phyloP scores from a whole-genome alignment of 768 basidiomycete genomes.

The Hypsizygus marmoreus region DNA sequence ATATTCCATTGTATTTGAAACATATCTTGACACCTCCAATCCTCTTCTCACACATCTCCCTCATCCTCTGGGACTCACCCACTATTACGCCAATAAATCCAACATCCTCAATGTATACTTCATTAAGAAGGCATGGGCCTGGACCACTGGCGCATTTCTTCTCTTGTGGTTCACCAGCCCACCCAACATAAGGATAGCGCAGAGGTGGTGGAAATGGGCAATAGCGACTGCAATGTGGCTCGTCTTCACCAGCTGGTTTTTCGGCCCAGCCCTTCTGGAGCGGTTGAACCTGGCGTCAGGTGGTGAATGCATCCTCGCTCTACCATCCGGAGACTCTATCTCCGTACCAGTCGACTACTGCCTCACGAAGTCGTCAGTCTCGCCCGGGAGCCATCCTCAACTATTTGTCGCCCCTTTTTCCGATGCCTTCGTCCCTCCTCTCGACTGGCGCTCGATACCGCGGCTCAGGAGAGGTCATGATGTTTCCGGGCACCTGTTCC shows the following conservation, averaged over 20 bases:
- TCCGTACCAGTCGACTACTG: slow-evolving; percentile 62
- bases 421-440: slow-evolving; percentile 33
- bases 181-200: slow-evolving; percentile 36
- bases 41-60: slow-evolving; percentile 68
- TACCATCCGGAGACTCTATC: slow-evolving; percentile 58
- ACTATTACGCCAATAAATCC: slow-evolving; percentile 80
- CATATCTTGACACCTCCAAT: slow-evolving; percentile 86
- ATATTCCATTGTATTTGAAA: slow-evolving; percentile 62
- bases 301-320: slow-evolving; percentile 70
- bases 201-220: slow-evolving; percentile 54
- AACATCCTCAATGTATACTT: slow-evolving; percentile 84
- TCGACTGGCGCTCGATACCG: slow-evolving; percentile 52
- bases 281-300: slow-evolving; percentile 67
- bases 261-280: slow-evolving; percentile 77
- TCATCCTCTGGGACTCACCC: slow-evolving; percentile 60
- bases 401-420: slow-evolving; percentile 51
- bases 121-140: slow-evolving; percentile 90
- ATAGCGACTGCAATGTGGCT: slow-evolving; percentile 70
- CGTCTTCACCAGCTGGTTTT: slow-evolving; percentile 83
- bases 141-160: slow-evolving; percentile 76
- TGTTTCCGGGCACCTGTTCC: slow-evolving; percentile 91
- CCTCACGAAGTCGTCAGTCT: slow-evolving; percentile 47
- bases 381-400: slow-evolving; percentile 60
- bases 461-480: slow-evolving; percentile 84
- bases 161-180: slow-evolving; percentile 61